These are phyloP conservation scores for Pythium chondricola DNA, from an alignment of 352 stramenopile species.

Conservation along the genomic window DNA sequence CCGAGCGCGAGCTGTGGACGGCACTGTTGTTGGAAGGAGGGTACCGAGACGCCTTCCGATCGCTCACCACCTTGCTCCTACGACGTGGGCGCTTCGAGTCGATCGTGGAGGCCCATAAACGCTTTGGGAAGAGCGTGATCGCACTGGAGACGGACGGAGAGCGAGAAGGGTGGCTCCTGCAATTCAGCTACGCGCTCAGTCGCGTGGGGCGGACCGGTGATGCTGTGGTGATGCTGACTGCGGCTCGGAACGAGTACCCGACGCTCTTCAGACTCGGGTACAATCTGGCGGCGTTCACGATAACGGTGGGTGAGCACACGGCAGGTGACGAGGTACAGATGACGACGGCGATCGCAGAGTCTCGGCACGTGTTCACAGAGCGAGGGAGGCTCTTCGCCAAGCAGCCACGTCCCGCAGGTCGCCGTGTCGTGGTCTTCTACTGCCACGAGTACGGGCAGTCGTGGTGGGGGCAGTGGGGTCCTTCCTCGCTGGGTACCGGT, in stretches of 20 bases:
- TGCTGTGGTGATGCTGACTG: constrained; percentile 32
- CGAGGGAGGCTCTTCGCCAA: constrained; percentile 26
- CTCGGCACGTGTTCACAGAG: constrained; percentile 20
- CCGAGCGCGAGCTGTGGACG: constrained; percentile 4
- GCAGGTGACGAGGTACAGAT: constrained; percentile 27
- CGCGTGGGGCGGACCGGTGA: constrained; percentile 15
- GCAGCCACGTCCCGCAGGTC: constrained; percentile 17
- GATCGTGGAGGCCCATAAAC: constrained; percentile 19
- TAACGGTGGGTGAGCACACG: constrained; percentile 18
- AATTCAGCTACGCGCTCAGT: constrained; percentile 35
- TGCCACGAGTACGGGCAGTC: constrained; percentile 90
- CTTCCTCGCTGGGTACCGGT: constrained; percentile 53
- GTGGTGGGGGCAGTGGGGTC: constrained; percentile 88
- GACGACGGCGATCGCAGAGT: constrained; percentile 28
- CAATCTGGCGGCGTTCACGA: constrained; percentile 47
- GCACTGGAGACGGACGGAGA: constrained; percentile 7
- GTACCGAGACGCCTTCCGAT: constrained; percentile 19
- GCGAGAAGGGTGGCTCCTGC: constrained; percentile 27
- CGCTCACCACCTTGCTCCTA: constrained; percentile 22
- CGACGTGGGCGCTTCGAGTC: background rate
- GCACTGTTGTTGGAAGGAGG: constrained; percentile 18
- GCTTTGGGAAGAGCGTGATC: constrained; percentile 3
- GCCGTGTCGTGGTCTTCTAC: constrained; percentile 72
- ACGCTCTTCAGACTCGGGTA: constrained; percentile 36
- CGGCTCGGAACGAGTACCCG: constrained; percentile 14